phyloP scores from a whole-genome alignment of 805 yeast genomes.

The Lipomyces mesembrius region DNA sequence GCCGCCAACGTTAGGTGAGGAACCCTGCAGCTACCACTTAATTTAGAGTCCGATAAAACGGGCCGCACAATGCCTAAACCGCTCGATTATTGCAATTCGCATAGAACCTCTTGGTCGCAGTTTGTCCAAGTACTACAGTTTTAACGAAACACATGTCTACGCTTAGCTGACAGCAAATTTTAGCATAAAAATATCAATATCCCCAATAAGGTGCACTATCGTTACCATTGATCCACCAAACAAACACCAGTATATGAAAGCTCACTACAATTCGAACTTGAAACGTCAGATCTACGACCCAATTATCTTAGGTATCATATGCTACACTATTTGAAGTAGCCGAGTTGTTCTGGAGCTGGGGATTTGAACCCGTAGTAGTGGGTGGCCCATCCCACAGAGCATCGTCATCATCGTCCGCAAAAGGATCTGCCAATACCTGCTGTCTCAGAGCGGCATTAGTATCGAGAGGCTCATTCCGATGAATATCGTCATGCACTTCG shows the following conservation, averaged over 20 bases:
- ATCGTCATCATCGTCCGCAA: slow-evolving; percentile 21
- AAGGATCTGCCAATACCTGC: slow-evolving; percentile 15
- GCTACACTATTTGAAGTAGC: neutral
- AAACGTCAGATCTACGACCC: neutral
- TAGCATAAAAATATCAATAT: neutral
- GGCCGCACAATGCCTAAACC: too few species aligned
- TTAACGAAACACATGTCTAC: neutral
- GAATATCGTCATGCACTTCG: neutral
- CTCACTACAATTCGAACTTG: neutral
- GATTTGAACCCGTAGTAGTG: neutral
- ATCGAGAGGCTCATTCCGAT: neutral
- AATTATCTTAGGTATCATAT: neutral
- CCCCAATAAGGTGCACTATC: neutral
- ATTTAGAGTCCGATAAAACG: neutral
- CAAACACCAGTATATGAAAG: neutral
- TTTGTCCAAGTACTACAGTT: neutral
- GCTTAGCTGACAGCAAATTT: neutral
- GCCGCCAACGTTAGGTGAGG: neutral
- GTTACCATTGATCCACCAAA: neutral
- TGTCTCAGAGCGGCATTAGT: neutral
- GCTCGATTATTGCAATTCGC: neutral
- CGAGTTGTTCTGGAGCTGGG: neutral
- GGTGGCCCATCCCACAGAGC: slow-evolving; percentile 13
- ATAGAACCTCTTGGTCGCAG: neutral
- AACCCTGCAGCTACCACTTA: neutral